Evolutionary conservation across 1,284 basidiomycete genomes (phyloP), one percentile per base, ranked within the genome.

Genomic region (Vanrija pseudolonga): DNA sequence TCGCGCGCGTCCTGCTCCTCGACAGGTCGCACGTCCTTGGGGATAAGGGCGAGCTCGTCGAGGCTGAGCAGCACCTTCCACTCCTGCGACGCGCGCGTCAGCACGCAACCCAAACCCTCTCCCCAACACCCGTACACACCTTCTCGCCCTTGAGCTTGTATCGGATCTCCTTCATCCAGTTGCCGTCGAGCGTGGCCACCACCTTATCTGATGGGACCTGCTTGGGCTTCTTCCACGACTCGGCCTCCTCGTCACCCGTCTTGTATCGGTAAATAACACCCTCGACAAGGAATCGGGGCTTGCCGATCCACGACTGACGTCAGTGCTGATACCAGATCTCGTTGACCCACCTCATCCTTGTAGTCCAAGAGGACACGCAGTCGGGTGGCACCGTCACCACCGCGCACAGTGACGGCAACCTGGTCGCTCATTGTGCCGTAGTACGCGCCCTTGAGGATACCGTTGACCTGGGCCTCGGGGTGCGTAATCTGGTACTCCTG

Each of bases 351-450:
- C 84, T 98, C 93, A 68, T 98, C 95, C 77, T 93, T 93, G 79
- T 96, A 98, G 66, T 95, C 91, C 54, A 96, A 83, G 56, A 98
- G 82, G 7, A 90, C 81, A 51, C 93, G 82, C 65, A 91, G 83
- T 64, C 82, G 82, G 53, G 69, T 72, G 38, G 81, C 77, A 18
- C 81, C 82, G 56, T 81, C 80, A 6, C 85, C 85, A 6, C 87
- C 87, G 14, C 81, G 81, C 69, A 89, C 92, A 18, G 90, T 95
- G 66, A 98, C 84, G 60, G 88, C 84, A 2, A 88, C 86, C 59
- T 85, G 81, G 61, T 76, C 73, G 42, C 65, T 68, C 61, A 76
- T 74, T 0, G 92, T 96, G 39, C 91, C 85, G 70, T 97, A 98
- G 74, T 95, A 77, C 23, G 67, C 55, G 0, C 76, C 76, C 59